Evolutionary conservation across 176 grass and related monocot species (phyloP).

Genomic region (Aechmea fasciata): DNA sequence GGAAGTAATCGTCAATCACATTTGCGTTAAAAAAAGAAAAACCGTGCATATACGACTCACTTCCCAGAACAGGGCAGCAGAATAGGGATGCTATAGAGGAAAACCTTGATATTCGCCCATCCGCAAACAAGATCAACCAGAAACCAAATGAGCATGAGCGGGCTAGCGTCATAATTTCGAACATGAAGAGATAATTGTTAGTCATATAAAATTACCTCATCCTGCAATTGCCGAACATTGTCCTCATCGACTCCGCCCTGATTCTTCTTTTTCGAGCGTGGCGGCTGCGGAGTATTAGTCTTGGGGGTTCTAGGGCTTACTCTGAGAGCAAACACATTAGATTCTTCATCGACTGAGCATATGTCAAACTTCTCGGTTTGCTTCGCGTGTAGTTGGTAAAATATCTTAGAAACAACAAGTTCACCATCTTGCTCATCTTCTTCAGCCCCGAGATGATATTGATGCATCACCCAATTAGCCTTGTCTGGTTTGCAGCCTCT

Average conservation of each 20-base stretch:
- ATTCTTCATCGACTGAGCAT: slow-evolving; percentile 23
- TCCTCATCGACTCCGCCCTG: slow-evolving; percentile 21
- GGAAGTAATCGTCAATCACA: background rate
- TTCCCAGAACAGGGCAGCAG: too few species aligned
- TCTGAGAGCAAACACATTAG: slow-evolving; percentile 23
- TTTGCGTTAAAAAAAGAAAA: background rate
- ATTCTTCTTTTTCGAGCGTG: slow-evolving; percentile 26
- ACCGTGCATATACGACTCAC: too few species aligned
- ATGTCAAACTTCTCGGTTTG: slow-evolving; percentile 30
- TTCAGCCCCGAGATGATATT: slow-evolving; percentile 66
- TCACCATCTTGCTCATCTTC: slow-evolving; percentile 66
- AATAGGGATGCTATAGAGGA: background rate
- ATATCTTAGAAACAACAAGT: slow-evolving; percentile 66
- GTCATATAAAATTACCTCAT: slow-evolving; percentile 34
- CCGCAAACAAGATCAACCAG: background rate
- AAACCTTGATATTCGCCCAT: background rate
- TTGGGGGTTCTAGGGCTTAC: slow-evolving; percentile 73
- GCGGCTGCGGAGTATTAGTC: slow-evolving; percentile 39
- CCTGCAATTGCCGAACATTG: slow-evolving; percentile 21
- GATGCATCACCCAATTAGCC: slow-evolving; percentile 79
- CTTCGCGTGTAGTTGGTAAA: slow-evolving; percentile 43
- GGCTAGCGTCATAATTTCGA: background rate
- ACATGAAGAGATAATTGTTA: background rate
- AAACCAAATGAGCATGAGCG: background rate
- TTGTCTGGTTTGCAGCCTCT: slow-evolving; percentile 46